A percentile compares a stretch with the other conserved stretches of the same genome.
These are phyloP conservation scores for Camellia lanceoleosa DNA, from an alignment of 148 eudicot species.

Conservation along the genomic window DNA sequence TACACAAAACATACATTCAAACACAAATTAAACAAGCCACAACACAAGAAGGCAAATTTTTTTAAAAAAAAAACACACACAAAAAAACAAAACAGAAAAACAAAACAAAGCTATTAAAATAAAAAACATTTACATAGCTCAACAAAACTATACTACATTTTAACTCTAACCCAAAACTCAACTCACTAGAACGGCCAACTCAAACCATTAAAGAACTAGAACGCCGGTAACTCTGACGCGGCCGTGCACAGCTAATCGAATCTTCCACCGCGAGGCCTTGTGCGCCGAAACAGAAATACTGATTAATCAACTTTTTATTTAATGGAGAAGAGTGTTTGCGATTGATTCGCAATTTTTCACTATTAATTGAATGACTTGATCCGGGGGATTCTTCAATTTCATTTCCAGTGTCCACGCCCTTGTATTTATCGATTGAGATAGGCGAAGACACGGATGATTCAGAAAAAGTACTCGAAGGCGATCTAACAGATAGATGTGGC, in stretches of 20 bases:
- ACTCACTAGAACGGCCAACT: background rate
- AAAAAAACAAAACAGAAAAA: too few relatives aligned
- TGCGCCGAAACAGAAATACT: slow-evolving; percentile 85
- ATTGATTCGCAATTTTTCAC: slow-evolving; percentile 23
- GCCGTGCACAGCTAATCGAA: slow-evolving; percentile 15
- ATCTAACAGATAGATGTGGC: slow-evolving; percentile 30
- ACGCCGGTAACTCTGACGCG: slow-evolving; percentile 27
- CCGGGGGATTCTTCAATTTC: slow-evolving; percentile 21
- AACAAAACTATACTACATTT: background rate
- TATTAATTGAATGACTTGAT: slow-evolving; percentile 31
- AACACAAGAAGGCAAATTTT: background rate
- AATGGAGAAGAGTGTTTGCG: slow-evolving; percentile 40
- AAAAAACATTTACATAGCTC: slow-evolving; percentile 6
- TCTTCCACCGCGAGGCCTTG: slow-evolving; percentile 63
- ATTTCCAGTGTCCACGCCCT: slow-evolving; percentile 11
- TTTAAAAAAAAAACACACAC: background rate
- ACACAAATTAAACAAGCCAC: background rate
- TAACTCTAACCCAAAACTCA: background rate
- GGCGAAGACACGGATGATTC: slow-evolving; percentile 50
- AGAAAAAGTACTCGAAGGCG: slow-evolving; percentile 50
- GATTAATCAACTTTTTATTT: slow-evolving; percentile 60
- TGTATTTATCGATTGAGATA: slow-evolving; percentile 17
- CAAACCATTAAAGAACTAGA: slow-evolving; percentile 25
- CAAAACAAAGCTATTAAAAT: background rate
- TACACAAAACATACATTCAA: background rate